Conservation (phyloP, 768 basidiomycete genomes). For the Mrakia frigida region DNA sequence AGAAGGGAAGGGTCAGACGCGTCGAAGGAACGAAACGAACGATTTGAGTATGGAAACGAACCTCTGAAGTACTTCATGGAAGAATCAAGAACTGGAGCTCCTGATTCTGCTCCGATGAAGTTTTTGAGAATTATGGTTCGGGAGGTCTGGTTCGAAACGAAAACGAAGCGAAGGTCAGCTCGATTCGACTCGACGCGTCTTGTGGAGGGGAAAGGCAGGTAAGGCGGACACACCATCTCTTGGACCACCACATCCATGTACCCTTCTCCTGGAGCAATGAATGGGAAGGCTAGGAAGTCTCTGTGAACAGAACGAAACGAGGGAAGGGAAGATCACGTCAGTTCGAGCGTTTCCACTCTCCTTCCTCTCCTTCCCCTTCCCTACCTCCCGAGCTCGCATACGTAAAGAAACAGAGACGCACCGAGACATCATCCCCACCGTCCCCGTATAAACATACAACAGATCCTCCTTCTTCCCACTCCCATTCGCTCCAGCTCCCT, state of each 20-base stretch:
- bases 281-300: constrained; percentile 45
- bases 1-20: not conserved
- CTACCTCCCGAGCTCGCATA: too few relatives aligned
- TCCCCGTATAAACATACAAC: constrained; percentile 38
- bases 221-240: constrained; percentile 6
- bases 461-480: constrained; percentile 35
- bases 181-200: not conserved
- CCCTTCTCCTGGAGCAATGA: constrained; percentile 40
- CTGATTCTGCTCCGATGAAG: not conserved
- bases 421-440: constrained; percentile 38
- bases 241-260: constrained; percentile 43
- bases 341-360: not conserved
- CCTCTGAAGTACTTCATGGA: constrained; percentile 17
- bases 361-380: too few relatives aligned
- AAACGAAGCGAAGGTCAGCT: not conserved
- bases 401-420: not conserved
- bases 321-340: constrained; percentile 30
- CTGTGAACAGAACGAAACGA: constrained; percentile 26
- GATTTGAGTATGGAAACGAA: constrained; percentile 32
- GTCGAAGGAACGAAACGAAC: not conserved
- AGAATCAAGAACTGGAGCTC: not conserved
- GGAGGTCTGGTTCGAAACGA: constrained; percentile 5
- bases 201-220: too few relatives aligned
- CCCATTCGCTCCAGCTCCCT: too few relatives aligned
- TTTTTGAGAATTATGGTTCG: not conserved